phyloP scores from a whole-genome alignment of 768 basidiomycete genomes.

The Crassisporium funariophilum region DNA sequence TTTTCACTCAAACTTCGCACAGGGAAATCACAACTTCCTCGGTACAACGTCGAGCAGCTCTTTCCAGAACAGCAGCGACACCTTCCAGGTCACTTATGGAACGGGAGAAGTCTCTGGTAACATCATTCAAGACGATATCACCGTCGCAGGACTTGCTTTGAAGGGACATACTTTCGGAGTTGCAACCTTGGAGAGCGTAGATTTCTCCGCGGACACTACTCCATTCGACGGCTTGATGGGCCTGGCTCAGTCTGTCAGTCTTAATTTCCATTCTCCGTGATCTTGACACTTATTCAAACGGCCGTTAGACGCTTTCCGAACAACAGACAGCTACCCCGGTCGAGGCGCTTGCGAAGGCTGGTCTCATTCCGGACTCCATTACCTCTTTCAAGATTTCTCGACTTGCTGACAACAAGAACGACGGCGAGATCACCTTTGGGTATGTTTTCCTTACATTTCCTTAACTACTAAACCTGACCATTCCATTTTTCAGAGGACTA shows the following conservation, averaged over 20 bases:
- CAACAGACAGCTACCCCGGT: slow-evolving; percentile 68
- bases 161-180: slow-evolving; percentile 69
- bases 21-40: slow-evolving; percentile 55
- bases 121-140: slow-evolving; percentile 64
- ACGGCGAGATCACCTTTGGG: slow-evolving; percentile 85
- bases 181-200: slow-evolving; percentile 54
- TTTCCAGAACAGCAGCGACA: slow-evolving; percentile 52
- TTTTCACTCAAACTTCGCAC: background rate
- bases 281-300: background rate
- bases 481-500: slow-evolving; percentile 43
- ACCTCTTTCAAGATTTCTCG: slow-evolving; percentile 83
- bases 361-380: slow-evolving; percentile 63
- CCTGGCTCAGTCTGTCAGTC: slow-evolving; percentile 64
- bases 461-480: background rate
- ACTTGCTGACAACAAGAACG: slow-evolving; percentile 64
- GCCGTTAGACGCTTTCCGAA: slow-evolving; percentile 56
- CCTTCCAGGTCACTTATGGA: slow-evolving; percentile 69
- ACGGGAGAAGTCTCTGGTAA: slow-evolving; percentile 68
- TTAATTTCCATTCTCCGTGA: background rate
- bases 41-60: slow-evolving; percentile 61
- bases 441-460: slow-evolving; percentile 11
- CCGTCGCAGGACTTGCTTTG: slow-evolving; percentile 63
- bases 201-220: slow-evolving; percentile 53
- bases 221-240: slow-evolving; percentile 81
- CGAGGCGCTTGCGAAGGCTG: slow-evolving; percentile 62